A percentile compares a stretch with the other conserved stretches of the same genome.
phyloP scores from a whole-genome alignment of 768 basidiomycete genomes.

The Chlorophyllum brunneum region DNA sequence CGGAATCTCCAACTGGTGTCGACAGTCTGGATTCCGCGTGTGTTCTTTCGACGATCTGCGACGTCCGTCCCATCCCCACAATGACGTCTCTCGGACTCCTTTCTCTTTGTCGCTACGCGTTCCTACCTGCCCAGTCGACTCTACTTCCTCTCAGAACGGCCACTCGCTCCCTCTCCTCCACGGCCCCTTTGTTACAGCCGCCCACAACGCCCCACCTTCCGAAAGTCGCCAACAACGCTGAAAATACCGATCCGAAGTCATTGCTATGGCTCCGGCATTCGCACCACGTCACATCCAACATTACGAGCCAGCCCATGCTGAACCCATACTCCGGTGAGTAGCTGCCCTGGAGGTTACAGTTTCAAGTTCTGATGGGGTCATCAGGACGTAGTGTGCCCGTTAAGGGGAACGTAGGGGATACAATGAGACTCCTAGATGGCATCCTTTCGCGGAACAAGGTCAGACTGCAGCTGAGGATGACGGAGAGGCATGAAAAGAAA shows the following conservation, averaged over 20 bases:
- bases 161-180: background rate
- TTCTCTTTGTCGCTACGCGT: background rate
- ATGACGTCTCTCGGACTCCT: slow-evolving; percentile 12
- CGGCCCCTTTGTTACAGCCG: background rate
- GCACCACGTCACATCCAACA: slow-evolving; percentile 19
- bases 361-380: slow-evolving; percentile 11
- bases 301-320: slow-evolving; percentile 29
- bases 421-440: slow-evolving; percentile 46
- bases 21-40: no score
- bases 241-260: slow-evolving; percentile 23
- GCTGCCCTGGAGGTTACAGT: background rate
- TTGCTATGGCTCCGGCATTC: slow-evolving; percentile 38
- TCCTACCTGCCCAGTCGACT: background rate
- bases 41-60: no score
- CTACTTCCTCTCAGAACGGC: background rate
- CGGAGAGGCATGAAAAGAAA: slow-evolving; percentile 76
- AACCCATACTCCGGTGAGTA: slow-evolving; percentile 54
- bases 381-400: slow-evolving; percentile 63
- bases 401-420: slow-evolving; percentile 37
- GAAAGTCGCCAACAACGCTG: background rate
- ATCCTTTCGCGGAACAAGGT: slow-evolving; percentile 58
- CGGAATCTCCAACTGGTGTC: no score
- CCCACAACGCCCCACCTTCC: background rate
- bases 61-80: background rate
- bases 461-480: slow-evolving; percentile 39